Percentiles rank a stretch among this genome's conserved stretches.
phyloP scores from a whole-genome alignment of 768 basidiomycete species.

The Gloeophyllum trabeum region DNA sequence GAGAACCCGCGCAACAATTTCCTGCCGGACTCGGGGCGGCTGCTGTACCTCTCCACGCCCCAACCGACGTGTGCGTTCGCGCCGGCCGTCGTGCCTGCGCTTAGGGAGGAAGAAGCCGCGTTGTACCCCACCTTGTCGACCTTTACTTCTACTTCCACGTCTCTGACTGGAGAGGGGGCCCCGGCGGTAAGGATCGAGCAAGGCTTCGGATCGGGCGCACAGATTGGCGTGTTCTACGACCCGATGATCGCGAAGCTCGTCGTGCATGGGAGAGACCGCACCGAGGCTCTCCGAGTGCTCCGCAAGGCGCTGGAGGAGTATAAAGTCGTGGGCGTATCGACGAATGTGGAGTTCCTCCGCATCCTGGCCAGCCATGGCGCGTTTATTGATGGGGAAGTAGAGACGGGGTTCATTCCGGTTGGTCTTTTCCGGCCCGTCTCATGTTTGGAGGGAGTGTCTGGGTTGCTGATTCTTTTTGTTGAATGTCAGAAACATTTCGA shows the following conservation, averaged over 20 bases:
- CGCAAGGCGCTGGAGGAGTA: conserved; percentile 79
- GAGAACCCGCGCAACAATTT: conserved; percentile 92
- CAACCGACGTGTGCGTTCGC: conserved; percentile 62
- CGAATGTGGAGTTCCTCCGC: conserved; percentile 84
- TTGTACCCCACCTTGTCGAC: conserved; percentile 1
- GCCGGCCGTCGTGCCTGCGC: conserved; percentile 23
- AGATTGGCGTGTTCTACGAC: conserved; percentile 84
- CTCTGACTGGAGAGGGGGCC: conserved; percentile 18
- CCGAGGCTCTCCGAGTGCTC: conserved; percentile 74
- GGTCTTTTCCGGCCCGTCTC: conserved; percentile 10
- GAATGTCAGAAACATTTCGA: conserved; percentile 62
- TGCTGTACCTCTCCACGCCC: conserved; percentile 77
- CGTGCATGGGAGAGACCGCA: conserved; percentile 75
- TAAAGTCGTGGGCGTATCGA: conserved; percentile 82
- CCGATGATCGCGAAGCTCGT: conserved; percentile 91
- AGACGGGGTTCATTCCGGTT: conserved; percentile 88
- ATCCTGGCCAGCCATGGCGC: conserved; percentile 65
- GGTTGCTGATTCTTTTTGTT: background rate
- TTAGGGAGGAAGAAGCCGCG: conserved; percentile 8
- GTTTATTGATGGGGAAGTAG: conserved; percentile 72
- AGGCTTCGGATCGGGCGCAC: conserved; percentile 70
- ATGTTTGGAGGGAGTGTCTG: background rate
- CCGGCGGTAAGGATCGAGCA: conserved; percentile 81
- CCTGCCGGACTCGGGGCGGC: conserved; percentile 79
- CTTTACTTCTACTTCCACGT: conserved; percentile 8